Evolutionary conservation across 768 basidiomycete species (phyloP).

Genomic region (Strobilomyces dryophilus): DNA sequence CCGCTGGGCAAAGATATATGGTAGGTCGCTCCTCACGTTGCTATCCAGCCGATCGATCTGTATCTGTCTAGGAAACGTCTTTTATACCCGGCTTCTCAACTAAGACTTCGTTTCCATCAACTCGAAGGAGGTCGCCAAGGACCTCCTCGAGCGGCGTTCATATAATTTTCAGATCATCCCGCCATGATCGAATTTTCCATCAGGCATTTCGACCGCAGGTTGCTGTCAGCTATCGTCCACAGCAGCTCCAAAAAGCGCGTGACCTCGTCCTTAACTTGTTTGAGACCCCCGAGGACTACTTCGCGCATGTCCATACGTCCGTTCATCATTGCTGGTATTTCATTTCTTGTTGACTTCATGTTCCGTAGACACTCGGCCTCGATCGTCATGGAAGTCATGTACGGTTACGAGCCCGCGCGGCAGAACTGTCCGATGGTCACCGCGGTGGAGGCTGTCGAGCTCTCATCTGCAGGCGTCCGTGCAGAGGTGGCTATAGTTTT

Average conservation of each 20-base stretch:
- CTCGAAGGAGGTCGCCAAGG: conserved; percentile 34
- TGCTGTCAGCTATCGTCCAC: conserved; percentile 13
- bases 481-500: conserved; percentile 33
- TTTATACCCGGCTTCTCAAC: conserved; percentile 36
- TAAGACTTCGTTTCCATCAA: conserved; percentile 38
- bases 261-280: conserved; percentile 26
- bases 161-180: conserved; percentile 42
- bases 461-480: conserved; percentile 19
- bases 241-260: conserved; percentile 24
- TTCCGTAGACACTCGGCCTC: conserved; percentile 20
- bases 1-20: conserved; percentile 29
- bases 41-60: neutral
- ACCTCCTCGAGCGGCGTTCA: conserved; percentile 44
- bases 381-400: conserved; percentile 29
- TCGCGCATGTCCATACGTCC: conserved; percentile 25
- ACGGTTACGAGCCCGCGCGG: conserved; percentile 25
- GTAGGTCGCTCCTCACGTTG: conserved; percentile 14
- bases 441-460: conserved; percentile 22
- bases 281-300: conserved; percentile 15
- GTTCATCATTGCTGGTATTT: neutral
- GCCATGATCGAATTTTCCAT: conserved; percentile 24
- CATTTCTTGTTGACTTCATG: neutral
- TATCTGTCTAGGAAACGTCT: conserved; percentile 29
- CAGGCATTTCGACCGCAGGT: conserved; percentile 26
- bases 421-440: conserved; percentile 25